These are phyloP conservation scores for Ambispora gerdemannii DNA, from an alignment of 192 early-diverging fungal species.

Conservation along the genomic window DNA sequence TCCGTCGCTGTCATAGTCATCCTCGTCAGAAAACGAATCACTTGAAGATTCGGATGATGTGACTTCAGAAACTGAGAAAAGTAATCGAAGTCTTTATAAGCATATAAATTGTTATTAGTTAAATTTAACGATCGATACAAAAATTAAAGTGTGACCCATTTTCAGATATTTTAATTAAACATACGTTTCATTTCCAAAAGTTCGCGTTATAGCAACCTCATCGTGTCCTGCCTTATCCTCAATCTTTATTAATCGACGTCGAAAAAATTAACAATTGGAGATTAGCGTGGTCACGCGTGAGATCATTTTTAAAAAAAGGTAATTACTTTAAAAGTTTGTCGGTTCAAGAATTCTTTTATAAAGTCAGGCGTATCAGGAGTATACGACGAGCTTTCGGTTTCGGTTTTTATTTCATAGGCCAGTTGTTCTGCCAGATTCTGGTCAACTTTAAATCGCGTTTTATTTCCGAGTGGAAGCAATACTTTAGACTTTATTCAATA, in stretches of 20 bases:
- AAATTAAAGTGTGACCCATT: neutral
- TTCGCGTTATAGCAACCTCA: conserved; percentile 76
- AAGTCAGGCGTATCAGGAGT: conserved; percentile 52
- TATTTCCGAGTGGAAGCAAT: neutral
- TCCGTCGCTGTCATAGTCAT: conserved; percentile 19
- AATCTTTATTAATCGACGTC: conserved; percentile 51
- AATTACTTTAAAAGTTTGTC: conserved; percentile 56
- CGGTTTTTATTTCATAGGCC: conserved; percentile 71
- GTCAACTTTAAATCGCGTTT: conserved; percentile 46
- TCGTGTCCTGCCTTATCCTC: conserved; percentile 74
- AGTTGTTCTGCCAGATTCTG: conserved; percentile 69
- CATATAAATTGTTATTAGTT: neutral
- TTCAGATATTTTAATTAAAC: neutral
- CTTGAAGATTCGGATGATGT: conserved; percentile 28
- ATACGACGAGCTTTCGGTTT: conserved; percentile 55
- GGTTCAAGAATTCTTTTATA: conserved; percentile 66
- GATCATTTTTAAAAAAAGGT: neutral
- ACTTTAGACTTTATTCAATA: neutral
- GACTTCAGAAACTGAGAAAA: conserved; percentile 33
- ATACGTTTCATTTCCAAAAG: conserved; percentile 88
- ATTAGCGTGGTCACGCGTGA: neutral
- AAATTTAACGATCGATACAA: conserved; percentile 13
- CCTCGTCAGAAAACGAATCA: neutral
- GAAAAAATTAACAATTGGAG: neutral
- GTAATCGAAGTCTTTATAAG: neutral